Percentiles rank a stretch among this genome's conserved stretches.
Evolutionary conservation across 768 basidiomycete species (phyloP).

Genomic region (Roridomyces roridus): DNA sequence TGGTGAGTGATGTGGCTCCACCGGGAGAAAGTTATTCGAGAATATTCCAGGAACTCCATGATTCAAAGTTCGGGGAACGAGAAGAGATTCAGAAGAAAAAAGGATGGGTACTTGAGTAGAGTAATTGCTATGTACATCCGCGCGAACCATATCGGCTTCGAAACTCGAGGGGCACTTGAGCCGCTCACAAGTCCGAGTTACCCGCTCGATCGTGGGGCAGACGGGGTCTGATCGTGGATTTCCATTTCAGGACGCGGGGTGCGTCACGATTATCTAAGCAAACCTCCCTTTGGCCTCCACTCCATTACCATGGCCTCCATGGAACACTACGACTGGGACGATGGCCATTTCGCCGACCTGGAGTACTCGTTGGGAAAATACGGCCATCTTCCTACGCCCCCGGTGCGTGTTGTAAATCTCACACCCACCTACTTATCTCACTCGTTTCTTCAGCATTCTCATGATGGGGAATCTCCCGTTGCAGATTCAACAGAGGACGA

Average conservation of each 20-base stretch:
- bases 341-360: conserved; percentile 27
- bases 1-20: conserved; percentile 61
- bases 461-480: conserved; percentile 47
- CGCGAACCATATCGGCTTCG: too few species aligned
- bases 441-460: conserved; percentile 43
- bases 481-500: conserved; percentile 41
- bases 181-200: too few species aligned
- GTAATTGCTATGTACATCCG: too few species aligned
- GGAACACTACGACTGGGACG: conserved; percentile 43
- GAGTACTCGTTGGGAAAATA: conserved; percentile 19
- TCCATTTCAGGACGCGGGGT: too few species aligned
- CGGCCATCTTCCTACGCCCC: conserved; percentile 68
- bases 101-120: conserved; percentile 20
- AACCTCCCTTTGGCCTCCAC: too few species aligned
- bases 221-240: too few species aligned
- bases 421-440: conserved; percentile 1
- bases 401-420: conserved; percentile 46
- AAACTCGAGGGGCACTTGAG: too few species aligned
- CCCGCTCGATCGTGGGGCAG: too few species aligned
- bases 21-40: conserved; percentile 1
- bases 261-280: too few species aligned
- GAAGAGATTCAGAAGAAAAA: conserved; percentile 85
- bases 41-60: conserved; percentile 74
- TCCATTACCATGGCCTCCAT: conserved; percentile 10
- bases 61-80: conserved; percentile 87